Evolutionary conservation across 805 yeast genomes (phyloP), one percentile per base, ranked within the genome.

Genomic region (Sungouiella thailandica): DNA sequence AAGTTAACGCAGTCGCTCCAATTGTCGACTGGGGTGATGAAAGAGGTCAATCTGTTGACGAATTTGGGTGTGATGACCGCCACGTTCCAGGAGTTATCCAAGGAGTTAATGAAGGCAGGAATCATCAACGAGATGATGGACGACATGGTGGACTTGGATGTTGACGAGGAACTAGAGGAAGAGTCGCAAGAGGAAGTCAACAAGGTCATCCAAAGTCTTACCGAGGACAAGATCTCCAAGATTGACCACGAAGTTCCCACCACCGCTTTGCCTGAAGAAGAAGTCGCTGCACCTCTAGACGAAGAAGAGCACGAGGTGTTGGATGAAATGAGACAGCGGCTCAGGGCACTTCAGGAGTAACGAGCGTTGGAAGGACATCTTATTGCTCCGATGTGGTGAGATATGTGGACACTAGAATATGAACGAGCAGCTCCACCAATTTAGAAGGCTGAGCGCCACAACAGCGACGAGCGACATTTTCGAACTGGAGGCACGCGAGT

Each of bases 121-220:
- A 74, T 93, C 28, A 87, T 93, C 34, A 86, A 85, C 46, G 98
- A 93, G 54, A 93, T 93, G 97, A 80, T 89, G 54, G 87, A 84
- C 37, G 99, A 93, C 53, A 78, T 85, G 41, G 68, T 90, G 39
- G 97, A 89, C 40, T 60, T 68, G 31, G 86, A 80, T 19, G 44
- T 48, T 34, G 81, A 73, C 30, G 82, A 74, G 13, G 84, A 78
- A 39, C 70, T 75, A 26, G 81, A 74, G 35, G 69, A 68, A 26
- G 90, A 83, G 35, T 81, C 79, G 13, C 83, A 77, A 42, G 78
- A 76, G 19, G 72, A 72, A 48, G 80, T 86, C 14, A 76, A 82
- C 39, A 74, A 76, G 55, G 76, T 86, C 24, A 66, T 66, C 27
- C 58, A 58, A 26, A 50, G 53, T 28, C 53, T 66, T 39, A 65